Base-by-base conservation (phyloP, 768 basidiomycete species). In the Boletus pseudo-olivaceus region DNA sequence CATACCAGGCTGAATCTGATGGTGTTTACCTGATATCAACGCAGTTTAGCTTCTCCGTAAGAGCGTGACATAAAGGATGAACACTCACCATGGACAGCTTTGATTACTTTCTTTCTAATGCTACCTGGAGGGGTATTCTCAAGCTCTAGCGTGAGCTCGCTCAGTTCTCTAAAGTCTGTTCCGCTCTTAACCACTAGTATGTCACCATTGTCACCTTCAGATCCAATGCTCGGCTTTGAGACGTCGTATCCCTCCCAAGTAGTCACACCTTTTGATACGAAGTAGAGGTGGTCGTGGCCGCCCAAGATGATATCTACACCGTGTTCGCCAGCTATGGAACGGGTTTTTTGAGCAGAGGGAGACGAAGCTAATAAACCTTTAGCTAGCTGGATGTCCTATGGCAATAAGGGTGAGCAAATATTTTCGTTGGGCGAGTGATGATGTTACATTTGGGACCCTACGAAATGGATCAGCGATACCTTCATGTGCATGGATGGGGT, bases 271-370 rank as follows among this genome's bases (percentile, higher is more conserved):
- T 78, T 82, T 34, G 85, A 82, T 39, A 82, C 78, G 65, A 81
- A 92, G 71, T 90, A 92, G 4, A 88, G 73, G 58, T 96, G 93
- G 65, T 96, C 93, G 62, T 96, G 93, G 2, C 93, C 93, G 5
- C 93, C 93, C 3, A 95, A 78, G 38, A 95, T 69, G 26, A 94
- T 71, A 64, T 95, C 93, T 2, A 86, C 86, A 7, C 93, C 93
- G 58, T 96, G 92, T 43, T 75, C 66, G 40, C 71, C 67, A 19
- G 72, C 72, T 39, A 87, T 76, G 2, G 79, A 61, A 5, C 62
- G 62, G 4, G 55, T 54, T 32, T 72, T 48, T 63, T 85, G 85
- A 17, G 73, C 76, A 12, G 76, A 72, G 1, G 87, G 82, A 5
- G 87, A 84, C 20, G 77, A 70, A 0, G 85, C 86, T 23, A 78